phyloP scores from a whole-genome alignment of 1,284 basidiomycete species.

The Xanthoconium separans region DNA sequence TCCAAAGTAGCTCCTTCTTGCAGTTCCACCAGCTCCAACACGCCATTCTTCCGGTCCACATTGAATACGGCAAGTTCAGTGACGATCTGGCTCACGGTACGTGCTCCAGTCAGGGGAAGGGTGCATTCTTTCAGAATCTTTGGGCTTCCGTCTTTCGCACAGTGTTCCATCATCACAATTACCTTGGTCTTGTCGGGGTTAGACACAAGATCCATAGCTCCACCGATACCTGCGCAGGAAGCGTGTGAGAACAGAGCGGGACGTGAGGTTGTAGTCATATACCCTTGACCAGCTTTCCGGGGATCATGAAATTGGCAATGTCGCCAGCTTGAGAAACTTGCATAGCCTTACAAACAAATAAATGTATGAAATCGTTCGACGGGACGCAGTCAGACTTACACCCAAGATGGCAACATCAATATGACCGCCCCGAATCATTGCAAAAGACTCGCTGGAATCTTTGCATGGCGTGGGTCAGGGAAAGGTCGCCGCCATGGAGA shows the following conservation, averaged over 20 bases:
- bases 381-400: conserved; percentile 37
- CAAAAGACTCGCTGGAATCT: conserved; percentile 89
- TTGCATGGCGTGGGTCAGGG: conserved; percentile 1
- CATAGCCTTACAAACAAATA: conserved; percentile 65
- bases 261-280: conserved; percentile 7
- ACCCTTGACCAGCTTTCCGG: conserved; percentile 88
- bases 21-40: conserved; percentile 78
- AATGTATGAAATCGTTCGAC: not conserved
- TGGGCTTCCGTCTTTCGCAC: conserved; percentile 83
- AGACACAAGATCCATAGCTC: conserved; percentile 94
- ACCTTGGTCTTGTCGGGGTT: conserved; percentile 90
- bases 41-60: conserved; percentile 75
- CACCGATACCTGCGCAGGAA: conserved; percentile 71
- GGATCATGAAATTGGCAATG: conserved; percentile 98
- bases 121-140: conserved; percentile 86
- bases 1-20: conserved; percentile 82
- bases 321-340: conserved; percentile 93
- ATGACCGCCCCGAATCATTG: conserved; percentile 96
- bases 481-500: not conserved
- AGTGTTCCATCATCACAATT: conserved; percentile 88
- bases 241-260: conserved; percentile 4
- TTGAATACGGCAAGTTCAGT: conserved; percentile 92
- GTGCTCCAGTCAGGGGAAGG: conserved; percentile 85
- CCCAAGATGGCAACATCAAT: conserved; percentile 90
- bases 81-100: conserved; percentile 86